Conservation (phyloP, 1,284 basidiomycete genomes). For the Fomitopsis pinicola region DNA sequence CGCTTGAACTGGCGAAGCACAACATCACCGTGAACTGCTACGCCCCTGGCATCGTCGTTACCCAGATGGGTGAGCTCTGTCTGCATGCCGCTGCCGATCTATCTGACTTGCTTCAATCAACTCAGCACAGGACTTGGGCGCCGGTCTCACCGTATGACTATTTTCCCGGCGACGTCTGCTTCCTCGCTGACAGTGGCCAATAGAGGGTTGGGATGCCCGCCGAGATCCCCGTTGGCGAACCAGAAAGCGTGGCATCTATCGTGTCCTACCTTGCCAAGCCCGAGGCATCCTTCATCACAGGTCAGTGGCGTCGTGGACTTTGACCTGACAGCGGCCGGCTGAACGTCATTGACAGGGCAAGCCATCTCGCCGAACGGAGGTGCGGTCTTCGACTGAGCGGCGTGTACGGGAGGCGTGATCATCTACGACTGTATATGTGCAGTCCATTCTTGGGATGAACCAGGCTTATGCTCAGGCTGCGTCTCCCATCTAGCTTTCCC, state of each 20-base stretch:
- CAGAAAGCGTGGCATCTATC: slow-evolving; percentile 5
- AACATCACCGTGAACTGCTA: slow-evolving; percentile 8
- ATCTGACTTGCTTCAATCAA: neutral
- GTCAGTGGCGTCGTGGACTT: neutral
- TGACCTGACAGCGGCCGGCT: neutral
- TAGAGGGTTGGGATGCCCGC: neutral
- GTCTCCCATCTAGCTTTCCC: too few relatives aligned
- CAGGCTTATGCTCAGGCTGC: too few relatives aligned
- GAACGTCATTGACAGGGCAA: neutral
- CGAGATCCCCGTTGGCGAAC: neutral
- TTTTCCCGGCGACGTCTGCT: neutral
- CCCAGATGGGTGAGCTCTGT: slow-evolving; percentile 1
- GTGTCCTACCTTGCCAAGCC: slow-evolving; percentile 12
- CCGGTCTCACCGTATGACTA: neutral
- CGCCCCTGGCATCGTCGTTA: slow-evolving; percentile 1
- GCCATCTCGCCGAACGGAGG: slow-evolving; percentile 3
- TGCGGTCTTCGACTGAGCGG: neutral
- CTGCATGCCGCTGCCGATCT: neutral
- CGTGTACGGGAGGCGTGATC: neutral
- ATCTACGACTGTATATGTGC: neutral
- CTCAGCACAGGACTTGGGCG: neutral
- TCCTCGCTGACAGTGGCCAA: neutral
- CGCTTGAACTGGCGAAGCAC: slow-evolving; percentile 3
- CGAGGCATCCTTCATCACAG: slow-evolving; percentile 12
- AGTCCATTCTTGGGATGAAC: neutral